A percentile compares a stretch with the other conserved stretches of the same genome.
These are phyloP conservation scores for Pseudopithomyces maydicus DNA, from an alignment of 2,329 filamentous ascomycete species.

Conservation along the genomic window DNA sequence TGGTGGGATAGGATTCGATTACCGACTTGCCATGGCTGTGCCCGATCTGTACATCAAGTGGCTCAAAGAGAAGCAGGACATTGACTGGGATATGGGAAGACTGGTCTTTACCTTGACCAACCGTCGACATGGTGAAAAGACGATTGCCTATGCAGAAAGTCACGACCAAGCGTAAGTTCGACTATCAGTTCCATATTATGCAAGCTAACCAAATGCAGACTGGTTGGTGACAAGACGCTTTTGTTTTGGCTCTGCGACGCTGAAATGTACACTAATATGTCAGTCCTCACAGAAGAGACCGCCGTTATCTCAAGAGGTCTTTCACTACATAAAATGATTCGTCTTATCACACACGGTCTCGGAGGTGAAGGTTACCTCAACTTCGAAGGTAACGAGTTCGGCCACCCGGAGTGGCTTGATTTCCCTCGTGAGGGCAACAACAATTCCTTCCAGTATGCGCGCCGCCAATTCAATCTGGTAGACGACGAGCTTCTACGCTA, in stretches of 20 bases:
- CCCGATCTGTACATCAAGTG: constrained; percentile 99
- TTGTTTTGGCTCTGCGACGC: constrained; percentile 99
- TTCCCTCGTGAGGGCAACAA: constrained; percentile 92
- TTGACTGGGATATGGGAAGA: constrained; percentile 87
- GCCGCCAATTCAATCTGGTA: constrained; percentile 89
- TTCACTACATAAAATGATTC: constrained; percentile 96
- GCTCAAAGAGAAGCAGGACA: constrained; percentile 88
- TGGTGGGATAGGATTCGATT: constrained; percentile 95
- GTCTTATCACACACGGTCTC: constrained; percentile 85
- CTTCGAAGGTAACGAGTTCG: constrained; percentile 98
- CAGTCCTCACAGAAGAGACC: constrained; percentile 79
- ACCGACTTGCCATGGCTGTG: constrained; percentile 95
- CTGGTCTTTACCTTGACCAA: constrained; percentile 91
- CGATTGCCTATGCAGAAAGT: constrained; percentile 95
- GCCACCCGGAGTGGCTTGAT: constrained; percentile 98
- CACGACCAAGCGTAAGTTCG: constrained; percentile 90
- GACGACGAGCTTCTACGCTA: constrained; percentile 88
- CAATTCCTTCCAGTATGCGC: constrained; percentile 93
- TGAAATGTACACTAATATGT: constrained; percentile 98
- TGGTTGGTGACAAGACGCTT: constrained; percentile 94
- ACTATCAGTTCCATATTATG: background rate
- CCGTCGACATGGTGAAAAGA: constrained; percentile 93
- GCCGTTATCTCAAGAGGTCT: constrained; percentile 88
- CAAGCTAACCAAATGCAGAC: constrained; percentile 55
- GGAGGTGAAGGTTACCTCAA: constrained; percentile 98